A percentile compares a stretch with the other conserved stretches of the same genome.
Evolutionary conservation across 176 grass and related monocot species (phyloP).

Genomic region (Bonia amplexicaulis): DNA sequence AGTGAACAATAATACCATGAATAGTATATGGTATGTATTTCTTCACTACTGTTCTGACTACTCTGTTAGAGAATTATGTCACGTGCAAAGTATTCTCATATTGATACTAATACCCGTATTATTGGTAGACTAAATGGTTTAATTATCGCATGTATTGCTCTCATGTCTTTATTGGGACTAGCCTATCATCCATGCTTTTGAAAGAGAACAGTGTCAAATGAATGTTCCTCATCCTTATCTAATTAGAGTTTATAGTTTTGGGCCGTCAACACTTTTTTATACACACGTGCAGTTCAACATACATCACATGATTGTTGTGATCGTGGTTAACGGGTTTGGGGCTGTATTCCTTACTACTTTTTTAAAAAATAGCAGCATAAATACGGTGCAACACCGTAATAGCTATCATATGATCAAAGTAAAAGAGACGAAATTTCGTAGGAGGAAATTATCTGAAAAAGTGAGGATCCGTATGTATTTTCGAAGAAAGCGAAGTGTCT

Average conservation of each 20-base stretch:
- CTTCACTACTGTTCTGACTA: too few species aligned
- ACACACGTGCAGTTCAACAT: neutral
- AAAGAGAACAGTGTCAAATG: neutral
- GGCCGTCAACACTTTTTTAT: neutral
- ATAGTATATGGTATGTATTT: too few species aligned
- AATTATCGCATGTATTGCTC: neutral
- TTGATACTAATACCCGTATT: too few species aligned
- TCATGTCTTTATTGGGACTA: neutral
- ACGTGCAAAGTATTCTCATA: neutral
- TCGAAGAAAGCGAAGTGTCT: too few species aligned
- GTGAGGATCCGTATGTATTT: too few species aligned
- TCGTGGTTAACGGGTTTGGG: too few species aligned
- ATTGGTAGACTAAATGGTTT: neutral
- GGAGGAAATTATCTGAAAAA: too few species aligned
- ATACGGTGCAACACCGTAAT: accelerated
- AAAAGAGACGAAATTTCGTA: too few species aligned
- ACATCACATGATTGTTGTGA: too few species aligned
- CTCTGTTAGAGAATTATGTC: neutral
- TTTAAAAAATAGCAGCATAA: too few species aligned
- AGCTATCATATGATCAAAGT: too few species aligned
- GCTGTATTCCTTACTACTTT: too few species aligned
- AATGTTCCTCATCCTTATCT: neutral
- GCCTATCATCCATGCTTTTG: neutral
- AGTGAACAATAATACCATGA: neutral
- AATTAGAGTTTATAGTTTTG: neutral